Evolutionary conservation across 345 rosid genomes (phyloP).

Genomic region (Brassica incana): DNA sequence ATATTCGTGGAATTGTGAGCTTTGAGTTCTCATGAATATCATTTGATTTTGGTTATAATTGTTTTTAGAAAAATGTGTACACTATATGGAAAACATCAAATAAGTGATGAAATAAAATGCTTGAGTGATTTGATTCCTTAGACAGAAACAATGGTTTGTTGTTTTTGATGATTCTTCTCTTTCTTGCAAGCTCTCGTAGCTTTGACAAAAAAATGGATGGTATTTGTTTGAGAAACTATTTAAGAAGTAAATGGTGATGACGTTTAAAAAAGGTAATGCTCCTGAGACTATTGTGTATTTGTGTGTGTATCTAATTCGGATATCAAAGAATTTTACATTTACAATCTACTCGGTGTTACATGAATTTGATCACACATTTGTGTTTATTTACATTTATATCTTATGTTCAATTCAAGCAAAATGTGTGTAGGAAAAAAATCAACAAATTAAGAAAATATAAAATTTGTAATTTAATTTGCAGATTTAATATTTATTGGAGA

Average conservation of each 20-base stretch:
- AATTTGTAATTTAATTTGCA: too few species aligned
- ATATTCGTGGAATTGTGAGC: conserved; percentile 19
- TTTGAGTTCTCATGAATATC: conserved; percentile 26
- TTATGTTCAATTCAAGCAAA: too few species aligned
- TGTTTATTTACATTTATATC: too few species aligned
- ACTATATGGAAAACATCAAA: neutral
- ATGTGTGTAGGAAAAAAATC: too few species aligned
- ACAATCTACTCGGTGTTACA: too few species aligned
- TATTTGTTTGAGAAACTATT: neutral
- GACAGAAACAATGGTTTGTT: conserved; percentile 35
- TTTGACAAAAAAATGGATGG: neutral
- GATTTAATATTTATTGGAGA: too few species aligned
- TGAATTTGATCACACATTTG: too few species aligned
- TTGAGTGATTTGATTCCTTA: neutral
- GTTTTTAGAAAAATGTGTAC: too few species aligned
- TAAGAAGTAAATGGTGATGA: neutral
- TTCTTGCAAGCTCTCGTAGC: conserved; percentile 44
- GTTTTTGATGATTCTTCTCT: conserved; percentile 46
- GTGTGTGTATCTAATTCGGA: neutral
- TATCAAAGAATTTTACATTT: neutral
- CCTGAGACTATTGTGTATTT: neutral
- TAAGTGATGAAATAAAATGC: neutral
- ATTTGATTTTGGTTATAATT: conserved; percentile 9
- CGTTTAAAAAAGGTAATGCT: neutral
- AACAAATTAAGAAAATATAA: too few species aligned